These are phyloP conservation scores for Prunus persica DNA, from an alignment of 306 rosid species.

Conservation along the genomic window DNA sequence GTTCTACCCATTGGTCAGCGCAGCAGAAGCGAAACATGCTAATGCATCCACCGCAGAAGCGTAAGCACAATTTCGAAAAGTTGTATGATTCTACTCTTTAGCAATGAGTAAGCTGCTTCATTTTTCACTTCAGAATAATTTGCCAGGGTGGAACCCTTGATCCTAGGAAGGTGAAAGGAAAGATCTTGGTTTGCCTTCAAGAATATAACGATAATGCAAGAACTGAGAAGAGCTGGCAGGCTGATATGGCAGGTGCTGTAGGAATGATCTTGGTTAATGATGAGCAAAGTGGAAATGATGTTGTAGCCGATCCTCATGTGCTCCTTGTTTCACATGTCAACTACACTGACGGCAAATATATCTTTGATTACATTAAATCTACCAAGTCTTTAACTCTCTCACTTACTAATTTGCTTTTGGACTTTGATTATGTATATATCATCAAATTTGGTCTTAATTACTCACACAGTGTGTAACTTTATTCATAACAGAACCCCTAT, in stretches of 20 bases:
- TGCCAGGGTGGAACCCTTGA: conserved; percentile 45
- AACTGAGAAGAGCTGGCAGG: conserved; percentile 26
- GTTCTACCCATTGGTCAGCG: conserved; percentile 32
- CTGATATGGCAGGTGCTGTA: conserved; percentile 38
- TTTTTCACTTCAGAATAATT: conserved; percentile 16
- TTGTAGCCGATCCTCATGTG: conserved; percentile 36
- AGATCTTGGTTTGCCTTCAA: conserved; percentile 47
- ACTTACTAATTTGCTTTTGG: too few species aligned
- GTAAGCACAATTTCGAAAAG: conserved; percentile 24
- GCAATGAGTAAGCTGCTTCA: not conserved
- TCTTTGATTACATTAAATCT: conserved; percentile 39
- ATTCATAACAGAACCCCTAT: conserved; percentile 41
- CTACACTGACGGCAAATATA: conserved; percentile 30
- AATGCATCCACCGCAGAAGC: not conserved
- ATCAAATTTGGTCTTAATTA: too few species aligned
- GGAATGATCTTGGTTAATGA: conserved; percentile 62
- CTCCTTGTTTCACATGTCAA: conserved; percentile 43
- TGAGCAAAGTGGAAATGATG: not conserved
- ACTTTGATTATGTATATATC: too few species aligned
- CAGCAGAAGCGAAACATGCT: conserved; percentile 6
- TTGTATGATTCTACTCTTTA: not conserved
- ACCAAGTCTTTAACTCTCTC: conserved; percentile 32
- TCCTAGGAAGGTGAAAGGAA: conserved; percentile 47
- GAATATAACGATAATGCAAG: conserved; percentile 8
- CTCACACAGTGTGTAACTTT: too few species aligned